Conservation (phyloP, 108 stramenopile species). For the Hondaea fermentalgiana region DNA sequence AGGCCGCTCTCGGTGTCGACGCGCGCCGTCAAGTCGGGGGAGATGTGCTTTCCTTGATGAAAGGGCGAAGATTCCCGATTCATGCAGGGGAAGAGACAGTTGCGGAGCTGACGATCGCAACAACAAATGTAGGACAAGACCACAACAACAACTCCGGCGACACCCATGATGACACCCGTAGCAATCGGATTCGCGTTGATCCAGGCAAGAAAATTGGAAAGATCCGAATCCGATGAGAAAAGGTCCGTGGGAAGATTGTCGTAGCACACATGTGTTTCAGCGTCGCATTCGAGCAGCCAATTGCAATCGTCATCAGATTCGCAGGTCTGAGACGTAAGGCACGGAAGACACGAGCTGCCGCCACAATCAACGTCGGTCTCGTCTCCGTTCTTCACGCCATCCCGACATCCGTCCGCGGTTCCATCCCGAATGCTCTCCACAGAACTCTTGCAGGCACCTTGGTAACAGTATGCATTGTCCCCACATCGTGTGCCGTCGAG, state of each 20-base stretch:
- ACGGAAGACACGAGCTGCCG: background rate
- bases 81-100: background rate
- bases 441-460: background rate
- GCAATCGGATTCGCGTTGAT: background rate
- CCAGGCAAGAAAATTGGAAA: background rate
- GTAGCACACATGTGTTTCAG: background rate
- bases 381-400: background rate
- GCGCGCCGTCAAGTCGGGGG: no score
- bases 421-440: background rate
- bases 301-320: background rate
- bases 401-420: background rate
- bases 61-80: no score
- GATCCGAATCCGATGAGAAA: background rate
- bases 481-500: background rate
- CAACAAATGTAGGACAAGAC: background rate
- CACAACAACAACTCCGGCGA: background rate
- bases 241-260: background rate
- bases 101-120: background rate
- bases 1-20: no score
- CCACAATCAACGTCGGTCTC: slow-evolving; percentile 9
- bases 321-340: background rate
- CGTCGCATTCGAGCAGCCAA: background rate
- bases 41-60: no score
- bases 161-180: background rate
- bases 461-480: background rate